Percentiles rank a stretch among this genome's conserved stretches.
Evolutionary conservation across 257 asterid genomes (phyloP).

Genomic region (Capsicum rhomboideum): DNA sequence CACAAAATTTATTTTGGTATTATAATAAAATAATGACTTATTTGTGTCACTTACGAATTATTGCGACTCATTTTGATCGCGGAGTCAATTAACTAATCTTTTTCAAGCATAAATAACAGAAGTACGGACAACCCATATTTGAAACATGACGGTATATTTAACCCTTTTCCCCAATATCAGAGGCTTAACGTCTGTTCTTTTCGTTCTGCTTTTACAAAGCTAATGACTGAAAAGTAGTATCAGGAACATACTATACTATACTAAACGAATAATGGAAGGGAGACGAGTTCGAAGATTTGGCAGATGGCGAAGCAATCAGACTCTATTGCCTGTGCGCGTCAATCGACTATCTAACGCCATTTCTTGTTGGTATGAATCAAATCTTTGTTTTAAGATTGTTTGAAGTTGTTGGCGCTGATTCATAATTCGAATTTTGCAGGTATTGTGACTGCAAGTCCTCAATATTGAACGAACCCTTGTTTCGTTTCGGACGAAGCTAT

Average conservation of each 20-base stretch:
- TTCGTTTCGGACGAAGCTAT: slow-evolving; percentile 61
- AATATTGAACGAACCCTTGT: slow-evolving; percentile 56
- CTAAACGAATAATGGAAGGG: slow-evolving; percentile 27
- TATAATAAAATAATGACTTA: too few species aligned
- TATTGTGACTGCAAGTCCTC: slow-evolving; percentile 68
- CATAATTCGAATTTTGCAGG: slow-evolving; percentile 23
- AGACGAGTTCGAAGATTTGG: slow-evolving; percentile 40
- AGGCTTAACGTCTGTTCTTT: too few species aligned
- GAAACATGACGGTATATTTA: too few species aligned
- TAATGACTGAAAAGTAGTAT: background rate
- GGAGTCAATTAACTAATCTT: too few species aligned
- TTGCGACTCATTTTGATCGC: too few species aligned
- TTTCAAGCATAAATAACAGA: too few species aligned
- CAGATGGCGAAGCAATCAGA: slow-evolving; percentile 27
- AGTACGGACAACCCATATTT: too few species aligned
- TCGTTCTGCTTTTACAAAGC: too few species aligned
- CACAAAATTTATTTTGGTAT: too few species aligned
- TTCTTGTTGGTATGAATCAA: slow-evolving; percentile 56
- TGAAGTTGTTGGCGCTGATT: background rate
- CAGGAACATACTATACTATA: background rate
- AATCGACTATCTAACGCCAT: slow-evolving; percentile 34
- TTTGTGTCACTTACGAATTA: too few species aligned
- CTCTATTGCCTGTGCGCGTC: slow-evolving; percentile 52
- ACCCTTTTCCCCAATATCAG: too few species aligned
- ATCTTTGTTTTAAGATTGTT: background rate